Base-by-base conservation (phyloP, 495 filamentous ascomycete species). In the Lindgomyces ingoldianus region DNA sequence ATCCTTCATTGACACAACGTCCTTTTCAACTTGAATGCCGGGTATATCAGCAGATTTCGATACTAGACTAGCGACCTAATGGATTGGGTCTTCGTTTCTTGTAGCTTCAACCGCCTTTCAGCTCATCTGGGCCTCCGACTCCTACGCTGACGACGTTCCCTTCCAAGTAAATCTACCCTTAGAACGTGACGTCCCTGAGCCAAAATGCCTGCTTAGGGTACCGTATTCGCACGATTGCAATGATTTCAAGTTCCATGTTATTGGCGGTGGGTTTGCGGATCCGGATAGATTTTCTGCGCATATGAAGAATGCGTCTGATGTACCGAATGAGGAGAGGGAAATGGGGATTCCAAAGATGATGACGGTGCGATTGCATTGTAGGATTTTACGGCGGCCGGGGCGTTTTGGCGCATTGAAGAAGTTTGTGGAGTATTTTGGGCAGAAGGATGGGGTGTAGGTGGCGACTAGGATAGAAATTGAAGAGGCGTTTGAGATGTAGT, bases 391-490 rank as follows among this genome's bases (percentile, higher is more conserved):
- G 9, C 75, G 76, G 53, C 77, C 78, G 19, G 79, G 77, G 10
- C 68, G 79, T 0, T 76, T 76, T 49, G 63, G 57, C 26, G 77
- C 78, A 9, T 65, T 80, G 16, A 77, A 77, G 70, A 74, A 74
- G 51, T 79, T 81, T 56, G 75, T 80, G 10, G 72, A 78, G 63
- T 80, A 80, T 59, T 71, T 80, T 54, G 65, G 65, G 10, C 36
- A 55, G 8, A 77, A 78, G 64, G 70, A 74, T 36, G 75, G 72
- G 19, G 77, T 80, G n/a, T 81, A 78, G 77, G 75, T 80, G 22
- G 74, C 79, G 3, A 79, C 73, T n/a, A 60, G 78, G 45, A 75
- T 65, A 9, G 70, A 80, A 54, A 81, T 80, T 70, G 79, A 76
- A 1, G 73, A 75, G 67, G 72, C 74, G 51, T 79, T 76, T 53